Conservation (phyloP, 2,329 filamentous ascomycete genomes). For the Alternaria angustiovoidea region DNA sequence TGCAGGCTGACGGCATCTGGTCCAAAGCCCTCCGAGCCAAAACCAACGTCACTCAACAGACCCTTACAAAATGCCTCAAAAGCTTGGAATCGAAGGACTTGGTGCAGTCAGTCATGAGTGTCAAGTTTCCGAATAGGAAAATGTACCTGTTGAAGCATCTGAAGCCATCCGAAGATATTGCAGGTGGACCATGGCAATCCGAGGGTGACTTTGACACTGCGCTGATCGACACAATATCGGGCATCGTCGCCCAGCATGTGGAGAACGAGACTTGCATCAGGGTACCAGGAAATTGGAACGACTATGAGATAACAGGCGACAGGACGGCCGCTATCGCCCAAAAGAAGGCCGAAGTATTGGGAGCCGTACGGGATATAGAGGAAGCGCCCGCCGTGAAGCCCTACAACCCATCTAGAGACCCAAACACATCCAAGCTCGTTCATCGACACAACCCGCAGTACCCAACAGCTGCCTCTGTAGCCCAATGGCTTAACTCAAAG, state of each 20-base stretch:
- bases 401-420: constrained; percentile 33
- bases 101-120: constrained; percentile 89
- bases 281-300: constrained; percentile 54
- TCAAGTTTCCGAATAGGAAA: constrained; percentile 88
- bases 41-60: constrained; percentile 83
- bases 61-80: constrained; percentile 83
- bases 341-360: constrained; percentile 48
- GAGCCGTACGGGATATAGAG: constrained; percentile 42
- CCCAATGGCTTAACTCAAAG: constrained; percentile 72
- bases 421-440: constrained; percentile 42
- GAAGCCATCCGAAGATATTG: constrained; percentile 85
- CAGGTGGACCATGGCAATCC: constrained; percentile 93
- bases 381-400: constrained; percentile 38
- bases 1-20: constrained; percentile 88
- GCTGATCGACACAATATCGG: constrained; percentile 80
- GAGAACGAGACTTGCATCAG: constrained; percentile 75
- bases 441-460: constrained; percentile 77
- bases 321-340: constrained; percentile 43
- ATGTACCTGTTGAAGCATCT: constrained; percentile 94
- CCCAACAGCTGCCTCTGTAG: constrained; percentile 81
- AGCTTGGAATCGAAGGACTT: constrained; percentile 81
- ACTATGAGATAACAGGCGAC: constrained; percentile 47
- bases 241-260: constrained; percentile 77
- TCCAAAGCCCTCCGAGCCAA: constrained; percentile 81
- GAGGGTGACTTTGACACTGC: constrained; percentile 89